Evolutionary conservation across 495 filamentous ascomycete species (phyloP).

Genomic region (Neurospora sp.): DNA sequence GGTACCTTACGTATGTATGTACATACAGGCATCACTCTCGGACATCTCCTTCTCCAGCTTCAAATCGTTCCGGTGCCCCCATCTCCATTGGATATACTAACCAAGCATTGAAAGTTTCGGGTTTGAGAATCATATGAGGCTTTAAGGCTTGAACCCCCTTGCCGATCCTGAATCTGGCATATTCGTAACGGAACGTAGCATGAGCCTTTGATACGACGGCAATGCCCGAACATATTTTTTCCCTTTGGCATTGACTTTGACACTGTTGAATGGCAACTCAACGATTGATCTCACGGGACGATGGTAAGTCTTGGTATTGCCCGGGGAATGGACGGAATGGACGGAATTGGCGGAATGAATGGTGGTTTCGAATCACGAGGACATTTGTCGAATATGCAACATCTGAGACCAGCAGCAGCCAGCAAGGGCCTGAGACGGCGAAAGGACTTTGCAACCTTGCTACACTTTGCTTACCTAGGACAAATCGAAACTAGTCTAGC

Average conservation of each 20-base stretch:
- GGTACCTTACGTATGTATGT: background rate
- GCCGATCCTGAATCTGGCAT: background rate
- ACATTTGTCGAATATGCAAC: background rate
- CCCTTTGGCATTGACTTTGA: background rate
- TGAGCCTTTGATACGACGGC: background rate
- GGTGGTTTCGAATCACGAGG: background rate
- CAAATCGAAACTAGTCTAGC: background rate
- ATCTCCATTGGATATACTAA: background rate
- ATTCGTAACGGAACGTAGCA: background rate
- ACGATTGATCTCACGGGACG: background rate
- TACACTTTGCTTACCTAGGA: background rate
- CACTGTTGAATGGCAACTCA: background rate
- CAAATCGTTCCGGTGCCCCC: background rate
- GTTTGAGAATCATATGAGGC: background rate
- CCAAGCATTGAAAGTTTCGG: background rate
- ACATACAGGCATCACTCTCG: background rate
- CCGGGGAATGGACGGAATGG: background rate
- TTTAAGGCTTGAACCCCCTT: background rate
- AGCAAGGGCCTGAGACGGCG: background rate
- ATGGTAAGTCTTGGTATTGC: background rate
- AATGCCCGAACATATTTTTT: background rate
- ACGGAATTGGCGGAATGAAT: background rate
- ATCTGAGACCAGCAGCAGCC: background rate
- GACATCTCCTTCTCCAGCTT: background rate
- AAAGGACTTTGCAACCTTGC: background rate